A percentile compares a stretch with the other conserved stretches of the same genome.
Evolutionary conservation across 805 yeast species (phyloP).

Genomic region (Metschnikowia chrysomelidarum): DNA sequence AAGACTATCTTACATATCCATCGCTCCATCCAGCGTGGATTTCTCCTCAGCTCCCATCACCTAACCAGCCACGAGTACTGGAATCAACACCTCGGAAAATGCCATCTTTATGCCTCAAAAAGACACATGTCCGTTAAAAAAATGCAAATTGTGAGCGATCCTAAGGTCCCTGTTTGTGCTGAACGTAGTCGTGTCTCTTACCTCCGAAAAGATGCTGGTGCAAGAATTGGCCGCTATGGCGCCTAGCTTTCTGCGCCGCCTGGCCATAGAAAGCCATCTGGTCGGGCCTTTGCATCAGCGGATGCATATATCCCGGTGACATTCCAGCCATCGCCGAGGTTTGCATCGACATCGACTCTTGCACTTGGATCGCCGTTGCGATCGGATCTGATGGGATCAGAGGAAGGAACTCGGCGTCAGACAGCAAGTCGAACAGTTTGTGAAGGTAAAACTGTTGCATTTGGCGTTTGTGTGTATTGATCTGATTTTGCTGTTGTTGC

Average conservation of each 20-base stretch:
- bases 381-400: constrained; percentile 23
- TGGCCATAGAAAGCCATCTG: constrained; percentile 15
- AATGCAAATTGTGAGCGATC: no score
- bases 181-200: constrained; percentile 19
- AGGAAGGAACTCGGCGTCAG: constrained; percentile 61
- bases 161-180: constrained; percentile 16
- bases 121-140: no score
- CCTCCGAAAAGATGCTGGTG: constrained; percentile 21
- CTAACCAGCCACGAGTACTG: no score
- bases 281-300: constrained; percentile 13
- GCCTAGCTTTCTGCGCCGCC: constrained; percentile 14
- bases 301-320: constrained; percentile 10
- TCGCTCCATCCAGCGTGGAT: no score
- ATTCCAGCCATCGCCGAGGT: constrained; percentile 8
- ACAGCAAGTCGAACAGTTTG: constrained; percentile 68
- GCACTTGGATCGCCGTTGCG: constrained; percentile 16
- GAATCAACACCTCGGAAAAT: no score
- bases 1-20: no score
- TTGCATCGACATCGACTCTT: constrained; percentile 11
- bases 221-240: constrained; percentile 19
- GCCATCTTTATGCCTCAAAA: no score
- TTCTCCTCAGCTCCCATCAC: no score
- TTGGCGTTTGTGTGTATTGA: constrained; percentile 34
- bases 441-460: constrained; percentile 48
- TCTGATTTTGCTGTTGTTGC: constrained; percentile 27